These are phyloP conservation scores for Coemansia sp. DNA, from an alignment of 192 early-diverging fungal species.

Conservation along the genomic window DNA sequence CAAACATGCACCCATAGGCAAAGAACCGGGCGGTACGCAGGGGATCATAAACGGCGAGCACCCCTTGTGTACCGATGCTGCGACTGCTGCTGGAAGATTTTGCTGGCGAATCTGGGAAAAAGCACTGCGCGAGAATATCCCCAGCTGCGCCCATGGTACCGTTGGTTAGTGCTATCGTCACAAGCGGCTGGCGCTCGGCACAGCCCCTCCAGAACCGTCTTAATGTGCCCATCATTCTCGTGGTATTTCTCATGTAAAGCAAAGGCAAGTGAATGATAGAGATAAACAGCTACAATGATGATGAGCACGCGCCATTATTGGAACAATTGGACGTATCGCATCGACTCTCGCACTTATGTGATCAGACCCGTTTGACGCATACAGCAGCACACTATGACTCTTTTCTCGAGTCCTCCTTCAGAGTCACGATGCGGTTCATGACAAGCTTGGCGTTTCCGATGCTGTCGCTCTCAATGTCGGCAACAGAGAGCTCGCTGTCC, in stretches of 20 bases:
- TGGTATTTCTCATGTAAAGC: too few relatives aligned
- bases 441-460: conserved; percentile 61
- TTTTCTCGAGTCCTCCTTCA: conserved; percentile 66
- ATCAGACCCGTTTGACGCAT: not conserved
- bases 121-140: conserved; percentile 62
- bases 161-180: conserved; percentile 68
- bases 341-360: not conserved
- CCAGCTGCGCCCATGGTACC: conserved; percentile 59
- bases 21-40: conserved; percentile 59
- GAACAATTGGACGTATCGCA: not conserved
- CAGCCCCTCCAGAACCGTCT: conserved; percentile 16
- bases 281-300: not conserved
- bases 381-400: conserved; percentile 10
- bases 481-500: conserved; percentile 71
- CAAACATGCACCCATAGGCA: conserved; percentile 64
- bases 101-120: conserved; percentile 10
- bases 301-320: too few relatives aligned
- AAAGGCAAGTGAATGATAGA: too few relatives aligned
- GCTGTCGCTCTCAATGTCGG: conserved; percentile 59
- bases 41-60: conserved; percentile 11
- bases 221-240: conserved; percentile 1
- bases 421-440: conserved; percentile 67
- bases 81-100: not conserved
- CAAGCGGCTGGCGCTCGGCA: conserved; percentile 56
- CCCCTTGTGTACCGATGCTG: too few relatives aligned